Evolutionary conservation across 306 rosid genomes (phyloP).

Genomic region (Parietaria judaica): DNA sequence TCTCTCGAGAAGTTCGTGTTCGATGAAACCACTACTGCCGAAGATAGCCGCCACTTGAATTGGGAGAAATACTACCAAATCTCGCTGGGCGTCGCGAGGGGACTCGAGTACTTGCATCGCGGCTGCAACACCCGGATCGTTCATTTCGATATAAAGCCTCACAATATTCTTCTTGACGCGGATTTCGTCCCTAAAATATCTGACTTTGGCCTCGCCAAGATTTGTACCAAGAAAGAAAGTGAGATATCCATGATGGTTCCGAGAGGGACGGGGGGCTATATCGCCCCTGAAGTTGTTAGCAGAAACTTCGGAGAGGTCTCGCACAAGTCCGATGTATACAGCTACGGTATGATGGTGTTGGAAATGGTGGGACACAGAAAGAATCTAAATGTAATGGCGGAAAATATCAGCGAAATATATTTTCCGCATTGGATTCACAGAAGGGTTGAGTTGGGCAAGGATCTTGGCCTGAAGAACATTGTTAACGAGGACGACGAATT

Average conservation of each 20-base stretch:
- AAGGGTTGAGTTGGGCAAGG: slow-evolving; percentile 13
- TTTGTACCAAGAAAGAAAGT: slow-evolving; percentile 21
- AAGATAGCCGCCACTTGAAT: too few relatives aligned
- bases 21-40: too few relatives aligned
- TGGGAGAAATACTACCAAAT: too few relatives aligned
- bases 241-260: slow-evolving; percentile 16
- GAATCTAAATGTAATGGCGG: slow-evolving; percentile 10
- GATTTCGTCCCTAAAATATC: slow-evolving; percentile 20
- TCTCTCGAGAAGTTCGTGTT: too few relatives aligned
- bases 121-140: too few relatives aligned
- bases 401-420: slow-evolving; percentile 22
- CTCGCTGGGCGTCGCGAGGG: too few relatives aligned
- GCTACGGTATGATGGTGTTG: slow-evolving; percentile 34
- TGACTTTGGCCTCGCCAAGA: slow-evolving; percentile 35
- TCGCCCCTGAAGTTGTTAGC: slow-evolving; percentile 25
- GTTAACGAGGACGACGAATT: not conserved
- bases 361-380: slow-evolving; percentile 35
- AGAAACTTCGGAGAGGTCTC: slow-evolving; percentile 31
- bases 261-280: slow-evolving; percentile 30
- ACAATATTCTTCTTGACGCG: slow-evolving; percentile 20
- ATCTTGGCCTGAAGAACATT: slow-evolving; percentile 4
- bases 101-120: too few relatives aligned
- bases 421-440: slow-evolving; percentile 32
- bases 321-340: slow-evolving; percentile 32
- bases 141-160: too few relatives aligned